Percentiles rank a stretch among this genome's conserved stretches.
Evolutionary conservation across 2,329 filamentous ascomycete genomes (phyloP).

Genomic region (Colletotrichum acutatum): DNA sequence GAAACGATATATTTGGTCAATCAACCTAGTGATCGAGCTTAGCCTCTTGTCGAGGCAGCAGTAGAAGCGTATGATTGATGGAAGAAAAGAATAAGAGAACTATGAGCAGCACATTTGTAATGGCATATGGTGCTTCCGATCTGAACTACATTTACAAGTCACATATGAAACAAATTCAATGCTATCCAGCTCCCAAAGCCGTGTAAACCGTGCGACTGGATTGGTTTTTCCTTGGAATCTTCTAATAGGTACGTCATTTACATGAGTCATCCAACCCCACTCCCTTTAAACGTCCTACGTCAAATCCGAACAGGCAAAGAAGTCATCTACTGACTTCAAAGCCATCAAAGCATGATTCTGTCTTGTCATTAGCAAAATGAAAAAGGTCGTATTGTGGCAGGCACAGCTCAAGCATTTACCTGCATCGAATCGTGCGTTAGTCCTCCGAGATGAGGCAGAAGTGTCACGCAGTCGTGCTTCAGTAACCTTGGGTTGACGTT

Average conservation of each 20-base stretch:
- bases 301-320: neutral
- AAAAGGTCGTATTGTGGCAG: neutral
- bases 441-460: constrained; percentile 17
- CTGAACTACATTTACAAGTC: too few relatives aligned
- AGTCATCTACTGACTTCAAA: neutral
- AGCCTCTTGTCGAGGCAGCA: too few relatives aligned
- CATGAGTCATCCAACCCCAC: neutral
- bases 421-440: constrained; percentile 15
- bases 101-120: too few relatives aligned
- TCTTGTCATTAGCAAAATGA: rapidly evolving
- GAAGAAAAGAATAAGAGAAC: too few relatives aligned
- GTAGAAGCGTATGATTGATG: too few relatives aligned
- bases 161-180: too few relatives aligned
- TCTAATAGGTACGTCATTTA: rapidly evolving
- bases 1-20: too few relatives aligned
- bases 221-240: too few relatives aligned
- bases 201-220: rapidly evolving
- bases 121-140: too few relatives aligned
- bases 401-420: neutral
- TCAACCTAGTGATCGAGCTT: too few relatives aligned
- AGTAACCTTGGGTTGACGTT: neutral
- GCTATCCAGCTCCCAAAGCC: too few relatives aligned
- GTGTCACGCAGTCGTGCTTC: constrained; percentile 4
- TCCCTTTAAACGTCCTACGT: neutral
- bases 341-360: constrained; percentile 12